Percentiles rank a stretch among this genome's conserved stretches.
These are phyloP conservation scores for Ceratobasidium theobromae DNA, from an alignment of 1,284 basidiomycete genomes.

Conservation along the genomic window DNA sequence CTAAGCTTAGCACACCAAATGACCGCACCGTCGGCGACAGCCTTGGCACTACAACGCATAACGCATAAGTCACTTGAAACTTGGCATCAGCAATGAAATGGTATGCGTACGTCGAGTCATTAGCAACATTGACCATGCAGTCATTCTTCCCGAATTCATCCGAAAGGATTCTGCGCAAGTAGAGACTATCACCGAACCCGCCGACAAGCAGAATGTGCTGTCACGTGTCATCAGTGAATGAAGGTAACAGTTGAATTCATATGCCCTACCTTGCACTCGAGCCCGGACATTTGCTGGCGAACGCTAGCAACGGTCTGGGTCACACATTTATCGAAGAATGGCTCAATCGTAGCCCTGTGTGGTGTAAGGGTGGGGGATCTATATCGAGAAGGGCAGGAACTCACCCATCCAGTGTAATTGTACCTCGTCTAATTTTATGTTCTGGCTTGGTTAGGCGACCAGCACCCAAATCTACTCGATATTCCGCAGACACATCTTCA, in stretches of 20 bases:
- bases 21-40: constrained; percentile 32
- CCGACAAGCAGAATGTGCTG: constrained; percentile 16
- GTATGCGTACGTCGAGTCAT: constrained; percentile 31
- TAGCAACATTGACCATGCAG: constrained; percentile 6
- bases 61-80: too few species aligned
- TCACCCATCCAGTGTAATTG: constrained; percentile 1
- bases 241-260: neutral
- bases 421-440: neutral
- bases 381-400: neutral
- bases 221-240: neutral
- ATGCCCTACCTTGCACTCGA: constrained; percentile 3
- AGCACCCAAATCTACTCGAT: constrained; percentile 14
- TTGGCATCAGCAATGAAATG: neutral
- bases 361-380: neutral
- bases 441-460: neutral
- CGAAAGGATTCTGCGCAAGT: neutral
- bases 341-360: neutral
- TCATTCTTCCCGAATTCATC: neutral
- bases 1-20: constrained; percentile 28
- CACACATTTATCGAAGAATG: constrained; percentile 31
- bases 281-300: constrained; percentile 14
- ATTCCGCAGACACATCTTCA: neutral
- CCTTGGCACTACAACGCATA: constrained; percentile 15
- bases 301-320: constrained; percentile 10
- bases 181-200: constrained; percentile 16